Evolutionary conservation across 1,284 basidiomycete genomes (phyloP).

Genomic region (Cryptococcus sp.): DNA sequence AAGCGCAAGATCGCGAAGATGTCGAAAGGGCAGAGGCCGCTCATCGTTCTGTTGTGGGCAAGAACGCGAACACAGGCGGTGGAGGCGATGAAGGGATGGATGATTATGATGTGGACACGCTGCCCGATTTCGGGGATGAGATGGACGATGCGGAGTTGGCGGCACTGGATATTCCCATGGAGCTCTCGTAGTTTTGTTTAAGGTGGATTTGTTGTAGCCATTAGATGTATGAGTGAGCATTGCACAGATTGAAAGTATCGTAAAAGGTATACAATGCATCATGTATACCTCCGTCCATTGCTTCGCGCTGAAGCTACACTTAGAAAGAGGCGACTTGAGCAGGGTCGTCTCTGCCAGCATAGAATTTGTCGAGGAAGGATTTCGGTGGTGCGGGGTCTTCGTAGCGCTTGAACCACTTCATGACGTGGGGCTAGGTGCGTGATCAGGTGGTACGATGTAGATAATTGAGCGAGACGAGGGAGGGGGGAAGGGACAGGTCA

Average conservation of each 20-base stretch:
- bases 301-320: constrained; percentile 11
- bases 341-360: constrained; percentile 52
- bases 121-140: constrained; percentile 25
- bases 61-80: constrained; percentile 1
- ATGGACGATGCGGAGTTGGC: constrained; percentile 47
- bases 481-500: background rate
- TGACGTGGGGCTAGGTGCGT: constrained; percentile 49
- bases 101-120: constrained; percentile 20
- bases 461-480: background rate
- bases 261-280: background rate
- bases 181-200: background rate
- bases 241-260: background rate
- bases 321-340: constrained; percentile 45
- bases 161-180: constrained; percentile 31
- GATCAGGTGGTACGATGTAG: no score
- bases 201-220: background rate
- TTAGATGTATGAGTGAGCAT: background rate
- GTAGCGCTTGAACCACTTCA: constrained; percentile 54
- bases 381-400: constrained; percentile 48
- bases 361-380: constrained; percentile 56
- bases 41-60: constrained; percentile 16
- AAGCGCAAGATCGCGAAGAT: constrained; percentile 45
- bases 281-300: background rate
- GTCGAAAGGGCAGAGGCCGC: constrained; percentile 26
- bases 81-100: constrained; percentile 23